Evolutionary conservation across 116 monocot genomes (phyloP).

Genomic region (Zostera marina): DNA sequence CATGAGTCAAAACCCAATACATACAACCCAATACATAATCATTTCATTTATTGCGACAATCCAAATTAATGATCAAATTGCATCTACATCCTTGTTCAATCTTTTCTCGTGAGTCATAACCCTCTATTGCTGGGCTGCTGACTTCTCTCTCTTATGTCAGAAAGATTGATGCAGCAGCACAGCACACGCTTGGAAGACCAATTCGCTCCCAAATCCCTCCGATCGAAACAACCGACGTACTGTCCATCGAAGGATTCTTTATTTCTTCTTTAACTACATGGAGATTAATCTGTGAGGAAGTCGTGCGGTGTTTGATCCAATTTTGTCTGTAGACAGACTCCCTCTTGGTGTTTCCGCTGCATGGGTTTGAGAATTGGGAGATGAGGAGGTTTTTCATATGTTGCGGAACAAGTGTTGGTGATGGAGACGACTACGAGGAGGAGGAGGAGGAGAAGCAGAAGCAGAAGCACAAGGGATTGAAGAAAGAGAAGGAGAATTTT

Average conservation of each 20-base stretch:
- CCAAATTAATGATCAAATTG: background rate
- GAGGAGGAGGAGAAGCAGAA: constrained; percentile 7
- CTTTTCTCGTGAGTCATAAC: background rate
- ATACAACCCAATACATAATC: too few relatives aligned
- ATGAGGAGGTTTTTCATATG: constrained; percentile 26
- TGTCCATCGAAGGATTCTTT: background rate
- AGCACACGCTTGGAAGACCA: background rate
- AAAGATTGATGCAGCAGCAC: background rate
- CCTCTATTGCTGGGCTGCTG: too few relatives aligned
- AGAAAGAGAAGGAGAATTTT: background rate
- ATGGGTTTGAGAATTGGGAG: background rate
- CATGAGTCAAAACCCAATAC: too few relatives aligned
- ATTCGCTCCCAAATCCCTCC: too few relatives aligned
- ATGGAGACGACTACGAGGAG: constrained; percentile 1
- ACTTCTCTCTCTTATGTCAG: constrained; percentile 1
- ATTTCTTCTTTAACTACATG: background rate
- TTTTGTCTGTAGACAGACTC: too few relatives aligned
- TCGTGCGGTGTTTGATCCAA: background rate
- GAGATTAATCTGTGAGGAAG: background rate
- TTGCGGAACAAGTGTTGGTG: constrained; percentile 17
- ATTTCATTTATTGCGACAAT: too few relatives aligned
- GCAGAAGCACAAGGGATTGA: background rate
- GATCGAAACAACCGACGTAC: background rate
- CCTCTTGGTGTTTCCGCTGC: background rate
- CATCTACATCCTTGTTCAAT: background rate